Percentiles rank a stretch among this genome's conserved stretches.
Conservation (phyloP, 1,284 basidiomycete species). For the Naganishia albida region DNA sequence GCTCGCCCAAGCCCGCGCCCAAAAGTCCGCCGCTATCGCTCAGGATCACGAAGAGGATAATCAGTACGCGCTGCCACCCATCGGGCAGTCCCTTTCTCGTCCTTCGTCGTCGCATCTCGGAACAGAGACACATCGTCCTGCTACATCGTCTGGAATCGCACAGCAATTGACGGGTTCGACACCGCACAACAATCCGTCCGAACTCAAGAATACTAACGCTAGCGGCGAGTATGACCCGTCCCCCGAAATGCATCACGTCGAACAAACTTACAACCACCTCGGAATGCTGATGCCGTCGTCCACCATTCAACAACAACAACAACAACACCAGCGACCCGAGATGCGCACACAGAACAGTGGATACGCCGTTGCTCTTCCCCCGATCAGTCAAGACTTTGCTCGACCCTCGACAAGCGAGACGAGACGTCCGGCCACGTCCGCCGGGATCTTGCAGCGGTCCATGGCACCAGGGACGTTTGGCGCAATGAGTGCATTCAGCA, state of each 20-base stretch:
- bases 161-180: conserved; percentile 28
- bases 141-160: conserved; percentile 46
- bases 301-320: background rate
- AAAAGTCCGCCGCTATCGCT: background rate
- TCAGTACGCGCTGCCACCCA: conserved; percentile 44
- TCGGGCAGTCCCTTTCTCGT: conserved; percentile 49
- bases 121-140: conserved; percentile 47
- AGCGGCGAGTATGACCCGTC: conserved; percentile 4
- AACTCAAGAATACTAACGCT: background rate
- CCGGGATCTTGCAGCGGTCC: conserved; percentile 41
- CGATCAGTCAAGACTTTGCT: conserved; percentile 51
- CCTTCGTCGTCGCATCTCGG: conserved; percentile 34
- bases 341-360: conserved; percentile 11
- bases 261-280: conserved; percentile 9
- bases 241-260: conserved; percentile 5
- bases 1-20: conserved; percentile 2
- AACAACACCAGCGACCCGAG: conserved; percentile 3
- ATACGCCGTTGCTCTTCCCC: conserved; percentile 41
- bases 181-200: background rate
- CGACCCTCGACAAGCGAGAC: conserved; percentile 44
- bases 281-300: conserved; percentile 16
- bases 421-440: conserved; percentile 49
- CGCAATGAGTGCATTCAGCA: conserved; percentile 15
- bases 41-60: background rate
- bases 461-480: conserved; percentile 28